Evolutionary conservation across 2,329 filamentous ascomycete species (phyloP).

Genomic region (Pseudofabraea citricarpa): DNA sequence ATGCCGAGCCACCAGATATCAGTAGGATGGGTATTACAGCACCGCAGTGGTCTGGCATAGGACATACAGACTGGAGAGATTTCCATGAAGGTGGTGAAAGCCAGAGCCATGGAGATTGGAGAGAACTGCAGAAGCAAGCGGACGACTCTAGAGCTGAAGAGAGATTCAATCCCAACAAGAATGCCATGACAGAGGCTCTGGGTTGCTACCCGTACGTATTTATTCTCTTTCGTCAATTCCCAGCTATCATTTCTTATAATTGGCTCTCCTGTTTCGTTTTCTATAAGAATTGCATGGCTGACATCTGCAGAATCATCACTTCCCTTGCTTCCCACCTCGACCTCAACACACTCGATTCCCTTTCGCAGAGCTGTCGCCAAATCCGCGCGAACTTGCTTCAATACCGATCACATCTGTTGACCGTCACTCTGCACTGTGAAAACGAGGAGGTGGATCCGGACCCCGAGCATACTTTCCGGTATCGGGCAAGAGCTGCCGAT

Average conservation of each 20-base stretch:
- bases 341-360: constrained; percentile 78
- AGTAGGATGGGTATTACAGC: constrained; percentile 3
- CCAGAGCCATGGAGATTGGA: constrained; percentile 6
- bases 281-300: constrained; percentile 4
- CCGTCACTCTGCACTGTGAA: constrained; percentile 72
- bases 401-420: constrained; percentile 68
- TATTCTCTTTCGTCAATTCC: constrained; percentile 23
- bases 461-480: constrained; percentile 51
- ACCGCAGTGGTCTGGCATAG: constrained; percentile 9
- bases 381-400: constrained; percentile 74
- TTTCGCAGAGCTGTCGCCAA: constrained; percentile 77
- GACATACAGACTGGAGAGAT: constrained; percentile 10
- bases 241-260: constrained; percentile 6
- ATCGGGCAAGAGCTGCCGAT: constrained; percentile 51
- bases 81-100: constrained; percentile 3
- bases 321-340: constrained; percentile 75
- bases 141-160: background rate
- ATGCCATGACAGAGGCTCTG: constrained; percentile 56
- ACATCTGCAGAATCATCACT: constrained; percentile 65
- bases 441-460: constrained; percentile 60
- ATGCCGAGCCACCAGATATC: constrained; percentile 20
- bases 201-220: constrained; percentile 63
- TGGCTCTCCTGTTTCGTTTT: constrained; percentile 3
- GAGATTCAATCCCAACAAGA: constrained; percentile 42
- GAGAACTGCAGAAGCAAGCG: background rate